A percentile compares a stretch with the other conserved stretches of the same genome.
Evolutionary conservation across 805 yeast species (phyloP).

Genomic region (Yarrowia alimentaria): DNA sequence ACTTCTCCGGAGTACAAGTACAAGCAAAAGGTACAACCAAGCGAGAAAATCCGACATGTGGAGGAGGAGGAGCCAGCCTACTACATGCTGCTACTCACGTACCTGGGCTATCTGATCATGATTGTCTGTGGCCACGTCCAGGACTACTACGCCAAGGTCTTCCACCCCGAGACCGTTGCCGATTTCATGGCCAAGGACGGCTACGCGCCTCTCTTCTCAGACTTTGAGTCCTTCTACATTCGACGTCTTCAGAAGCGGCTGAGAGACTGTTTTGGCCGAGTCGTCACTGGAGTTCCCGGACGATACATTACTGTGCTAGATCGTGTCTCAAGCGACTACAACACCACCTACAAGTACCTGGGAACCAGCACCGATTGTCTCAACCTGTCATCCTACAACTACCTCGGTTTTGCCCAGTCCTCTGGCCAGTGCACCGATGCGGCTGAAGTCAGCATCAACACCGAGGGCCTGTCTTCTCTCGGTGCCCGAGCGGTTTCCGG

Average conservation of each 20-base stretch:
- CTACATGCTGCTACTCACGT: constrained; percentile 73
- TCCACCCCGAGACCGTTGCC: constrained; percentile 58
- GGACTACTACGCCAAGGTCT: constrained; percentile 79
- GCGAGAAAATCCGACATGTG: constrained; percentile 51
- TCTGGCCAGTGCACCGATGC: constrained; percentile 85
- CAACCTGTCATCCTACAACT: constrained; percentile 87
- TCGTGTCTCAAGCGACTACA: constrained; percentile 65
- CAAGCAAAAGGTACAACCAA: constrained; percentile 55
- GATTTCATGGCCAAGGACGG: constrained; percentile 79
- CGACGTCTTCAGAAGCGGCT: constrained; percentile 87
- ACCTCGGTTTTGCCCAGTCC: constrained; percentile 95
- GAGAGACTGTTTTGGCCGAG: constrained; percentile 93
- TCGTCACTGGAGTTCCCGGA: constrained; percentile 98
- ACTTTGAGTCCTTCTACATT: constrained; percentile 89
- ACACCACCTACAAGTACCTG: constrained; percentile 64
- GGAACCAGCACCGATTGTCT: constrained; percentile 77
- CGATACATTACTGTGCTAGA: constrained; percentile 80
- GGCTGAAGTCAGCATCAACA: constrained; percentile 60
- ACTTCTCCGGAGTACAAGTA: constrained; percentile 65
- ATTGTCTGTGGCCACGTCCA: constrained; percentile 87
- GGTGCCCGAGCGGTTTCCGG: constrained; percentile 78
- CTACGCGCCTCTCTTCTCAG: constrained; percentile 92
- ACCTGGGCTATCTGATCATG: constrained; percentile 76
- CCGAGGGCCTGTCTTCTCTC: constrained; percentile 73
- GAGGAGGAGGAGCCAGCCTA: constrained; percentile 88